Conservation (phyloP, 139 green algal genomes). For the Chlorella sp. region DNA sequence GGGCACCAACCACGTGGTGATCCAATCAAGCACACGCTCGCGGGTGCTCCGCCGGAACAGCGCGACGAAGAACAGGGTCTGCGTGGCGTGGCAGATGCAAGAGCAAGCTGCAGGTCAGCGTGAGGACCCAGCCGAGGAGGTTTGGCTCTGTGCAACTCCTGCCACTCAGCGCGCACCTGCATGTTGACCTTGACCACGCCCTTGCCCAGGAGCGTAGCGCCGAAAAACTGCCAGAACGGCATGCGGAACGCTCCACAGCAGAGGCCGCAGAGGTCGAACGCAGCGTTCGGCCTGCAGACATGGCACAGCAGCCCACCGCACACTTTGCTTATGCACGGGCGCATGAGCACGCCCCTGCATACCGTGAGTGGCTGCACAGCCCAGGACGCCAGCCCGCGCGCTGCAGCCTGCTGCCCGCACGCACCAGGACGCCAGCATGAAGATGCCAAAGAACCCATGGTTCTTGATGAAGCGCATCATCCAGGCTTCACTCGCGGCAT, state of each 20-base stretch:
- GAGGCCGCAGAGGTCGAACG: slow-evolving; percentile 91
- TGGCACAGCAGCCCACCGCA: neutral
- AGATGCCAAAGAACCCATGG: slow-evolving; percentile 81
- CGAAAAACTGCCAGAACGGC: slow-evolving; percentile 91
- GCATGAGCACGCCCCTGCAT: too few species aligned
- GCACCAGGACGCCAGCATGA: slow-evolving; percentile 75
- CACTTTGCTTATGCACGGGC: too few species aligned
- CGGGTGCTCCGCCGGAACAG: slow-evolving; percentile 59
- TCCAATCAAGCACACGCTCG: slow-evolving; percentile 44
- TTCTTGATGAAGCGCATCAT: slow-evolving; percentile 78
- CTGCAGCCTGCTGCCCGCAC: neutral
- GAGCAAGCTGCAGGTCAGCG: too few species aligned
- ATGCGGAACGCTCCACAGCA: slow-evolving; percentile 87
- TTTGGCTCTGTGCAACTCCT: too few species aligned
- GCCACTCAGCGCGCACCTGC: slow-evolving; percentile 22
- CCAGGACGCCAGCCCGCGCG: neutral
- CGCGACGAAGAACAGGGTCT: slow-evolving; percentile 48
- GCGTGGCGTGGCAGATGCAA: neutral
- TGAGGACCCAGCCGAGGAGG: too few species aligned
- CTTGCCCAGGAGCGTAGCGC: slow-evolving; percentile 80
- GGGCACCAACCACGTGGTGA: slow-evolving; percentile 36
- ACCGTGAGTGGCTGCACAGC: neutral
- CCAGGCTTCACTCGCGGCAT: slow-evolving; percentile 45
- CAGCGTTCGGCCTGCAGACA: slow-evolving; percentile 62
- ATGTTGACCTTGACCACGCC: slow-evolving; percentile 68